phyloP scores from a whole-genome alignment of 1,139 yeast genomes.

The Yamadazyma trypodendri region DNA sequence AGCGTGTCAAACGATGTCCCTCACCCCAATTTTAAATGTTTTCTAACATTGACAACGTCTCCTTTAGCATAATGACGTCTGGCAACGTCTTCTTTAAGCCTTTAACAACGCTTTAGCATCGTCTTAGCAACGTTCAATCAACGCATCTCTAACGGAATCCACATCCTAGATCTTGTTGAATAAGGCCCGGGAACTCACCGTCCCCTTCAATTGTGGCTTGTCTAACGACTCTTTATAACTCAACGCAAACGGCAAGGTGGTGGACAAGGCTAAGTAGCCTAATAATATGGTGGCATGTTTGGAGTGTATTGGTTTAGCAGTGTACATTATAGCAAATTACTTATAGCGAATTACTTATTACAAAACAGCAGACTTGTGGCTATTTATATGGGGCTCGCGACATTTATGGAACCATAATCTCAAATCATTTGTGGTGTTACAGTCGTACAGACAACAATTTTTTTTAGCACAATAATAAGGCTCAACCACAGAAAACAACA shows the following conservation, averaged over 20 bases:
- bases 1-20: too few relatives aligned
- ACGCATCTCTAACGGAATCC: too few relatives aligned
- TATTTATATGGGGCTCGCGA: not conserved
- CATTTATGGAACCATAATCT: not conserved
- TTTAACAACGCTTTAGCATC: too few relatives aligned
- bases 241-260: slow-evolving; percentile 43
- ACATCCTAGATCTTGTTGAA: slow-evolving; percentile 35
- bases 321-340: not conserved
- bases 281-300: slow-evolving; percentile 22
- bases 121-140: too few relatives aligned
- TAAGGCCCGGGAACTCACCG: slow-evolving; percentile 36
- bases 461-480: too few relatives aligned
- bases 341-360: too few relatives aligned
- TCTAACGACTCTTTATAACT: slow-evolving; percentile 36
- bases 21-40: too few relatives aligned
- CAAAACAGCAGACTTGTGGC: not conserved
- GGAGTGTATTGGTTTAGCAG: not conserved
- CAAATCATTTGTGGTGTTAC: not conserved
- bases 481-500: too few relatives aligned
- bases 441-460: too few relatives aligned
- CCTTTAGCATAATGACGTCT: too few relatives aligned
- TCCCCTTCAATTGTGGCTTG: slow-evolving; percentile 28
- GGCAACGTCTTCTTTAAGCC: not conserved
- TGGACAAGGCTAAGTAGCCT: slow-evolving; percentile 41
- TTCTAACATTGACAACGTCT: too few relatives aligned